phyloP scores from a whole-genome alignment of 169 alveolate genomes.

The Plasmodium gaboni region DNA sequence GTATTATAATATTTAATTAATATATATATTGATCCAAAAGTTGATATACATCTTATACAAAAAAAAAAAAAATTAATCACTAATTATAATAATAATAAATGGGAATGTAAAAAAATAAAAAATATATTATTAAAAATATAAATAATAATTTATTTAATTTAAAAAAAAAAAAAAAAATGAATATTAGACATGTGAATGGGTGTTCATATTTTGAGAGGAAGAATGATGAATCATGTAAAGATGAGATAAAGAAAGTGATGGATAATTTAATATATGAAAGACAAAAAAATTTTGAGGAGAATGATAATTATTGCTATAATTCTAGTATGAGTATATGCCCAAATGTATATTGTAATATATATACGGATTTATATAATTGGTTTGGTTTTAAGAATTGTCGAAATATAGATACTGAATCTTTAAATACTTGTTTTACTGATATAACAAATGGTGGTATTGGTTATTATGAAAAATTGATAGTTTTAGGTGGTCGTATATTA shows the following conservation, averaged over 20 bases:
- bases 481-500: slow-evolving; percentile 51
- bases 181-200: slow-evolving; percentile 46
- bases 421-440: slow-evolving; percentile 65
- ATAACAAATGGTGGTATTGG: slow-evolving; percentile 71
- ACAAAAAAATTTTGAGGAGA: slow-evolving; percentile 44
- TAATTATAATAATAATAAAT: too few relatives aligned
- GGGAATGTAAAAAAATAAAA: too few relatives aligned
- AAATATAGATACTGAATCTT: slow-evolving; percentile 47
- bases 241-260: slow-evolving; percentile 40
- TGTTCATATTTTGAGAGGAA: slow-evolving; percentile 44
- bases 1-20: too few relatives aligned
- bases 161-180: slow-evolving; percentile 4
- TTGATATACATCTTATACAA: too few relatives aligned
- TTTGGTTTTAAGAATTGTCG: slow-evolving; percentile 67
- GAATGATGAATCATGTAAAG: slow-evolving; percentile 12
- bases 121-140: too few relatives aligned
- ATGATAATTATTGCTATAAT: slow-evolving; percentile 42
- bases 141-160: too few relatives aligned
- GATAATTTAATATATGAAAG: slow-evolving; percentile 47
- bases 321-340: slow-evolving; percentile 43
- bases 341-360: slow-evolving; percentile 49
- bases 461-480: slow-evolving; percentile 48
- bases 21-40: too few relatives aligned
- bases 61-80: too few relatives aligned
- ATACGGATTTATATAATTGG: slow-evolving; percentile 63